Evolutionary conservation across 495 filamentous ascomycete species (phyloP).

Genomic region (Trichoderma virens): DNA sequence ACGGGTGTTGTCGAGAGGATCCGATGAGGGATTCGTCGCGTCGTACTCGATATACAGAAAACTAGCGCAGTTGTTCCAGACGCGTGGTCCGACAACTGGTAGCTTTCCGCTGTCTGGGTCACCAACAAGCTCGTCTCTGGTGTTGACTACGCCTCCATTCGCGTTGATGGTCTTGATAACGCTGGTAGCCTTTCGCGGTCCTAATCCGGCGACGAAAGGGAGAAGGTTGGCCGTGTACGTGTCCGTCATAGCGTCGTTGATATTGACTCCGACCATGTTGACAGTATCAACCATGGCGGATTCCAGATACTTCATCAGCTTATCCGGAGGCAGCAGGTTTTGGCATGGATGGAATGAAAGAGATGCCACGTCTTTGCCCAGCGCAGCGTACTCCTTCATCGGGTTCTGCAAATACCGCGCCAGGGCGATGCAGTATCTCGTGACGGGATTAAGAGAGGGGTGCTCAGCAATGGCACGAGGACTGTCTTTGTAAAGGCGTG

Average conservation of each 20-base stretch:
- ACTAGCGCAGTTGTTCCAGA: constrained; percentile 95
- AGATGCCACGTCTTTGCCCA: constrained; percentile 80
- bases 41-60: constrained; percentile 88
- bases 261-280: constrained; percentile 88
- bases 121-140: constrained; percentile 78
- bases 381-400: constrained; percentile 87
- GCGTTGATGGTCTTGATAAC: constrained; percentile 84
- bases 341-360: constrained; percentile 85
- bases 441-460: constrained; percentile 65
- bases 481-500: constrained; percentile 86
- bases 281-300: constrained; percentile 97
- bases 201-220: constrained; percentile 86
- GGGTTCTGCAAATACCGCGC: constrained; percentile 90
- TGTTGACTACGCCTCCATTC: constrained; percentile 72
- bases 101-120: constrained; percentile 67
- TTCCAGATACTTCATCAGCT: constrained; percentile 76
- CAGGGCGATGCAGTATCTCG: constrained; percentile 80
- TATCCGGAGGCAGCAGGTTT: constrained; percentile 76
- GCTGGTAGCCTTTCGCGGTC: constrained; percentile 82
- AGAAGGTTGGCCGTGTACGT: constrained; percentile 75
- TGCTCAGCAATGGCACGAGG: constrained; percentile 73
- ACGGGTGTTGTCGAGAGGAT: constrained; percentile 92
- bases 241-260: constrained; percentile 82
- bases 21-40: constrained; percentile 63
- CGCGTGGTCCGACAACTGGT: constrained; percentile 76